These are phyloP conservation scores for Penicillium freii DNA, from an alignment of 2,329 filamentous ascomycete genomes.

Conservation along the genomic window DNA sequence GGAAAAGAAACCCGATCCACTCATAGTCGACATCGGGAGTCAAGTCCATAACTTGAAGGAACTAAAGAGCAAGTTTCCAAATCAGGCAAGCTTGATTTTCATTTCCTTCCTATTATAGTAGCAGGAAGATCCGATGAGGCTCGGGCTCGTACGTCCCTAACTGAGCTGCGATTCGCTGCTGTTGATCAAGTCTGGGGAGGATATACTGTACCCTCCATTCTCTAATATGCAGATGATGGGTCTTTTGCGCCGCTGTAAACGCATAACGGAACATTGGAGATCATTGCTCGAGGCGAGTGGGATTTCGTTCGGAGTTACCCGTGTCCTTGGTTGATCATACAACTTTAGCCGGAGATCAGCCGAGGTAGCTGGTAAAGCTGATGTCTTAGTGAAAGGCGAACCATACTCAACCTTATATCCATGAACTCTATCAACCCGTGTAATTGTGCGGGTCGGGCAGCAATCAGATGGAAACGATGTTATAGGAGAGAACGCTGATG, in stretches of 20 bases:
- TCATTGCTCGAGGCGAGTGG: background rate
- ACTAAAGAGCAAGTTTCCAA: too few relatives aligned
- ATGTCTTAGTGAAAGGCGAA: too few relatives aligned
- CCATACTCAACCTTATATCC: background rate
- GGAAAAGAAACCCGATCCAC: constrained; percentile 3
- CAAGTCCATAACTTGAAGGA: constrained; percentile 2
- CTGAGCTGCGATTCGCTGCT: background rate
- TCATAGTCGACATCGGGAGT: constrained; percentile 4
- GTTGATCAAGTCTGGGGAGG: background rate
- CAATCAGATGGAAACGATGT: background rate
- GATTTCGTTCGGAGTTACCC: too few relatives aligned
- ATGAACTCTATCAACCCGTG: background rate
- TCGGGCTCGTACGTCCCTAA: background rate
- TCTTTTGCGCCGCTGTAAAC: background rate
- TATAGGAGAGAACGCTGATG: background rate
- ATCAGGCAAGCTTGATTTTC: background rate
- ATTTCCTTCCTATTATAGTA: background rate
- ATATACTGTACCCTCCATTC: background rate
- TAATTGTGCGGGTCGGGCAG: background rate
- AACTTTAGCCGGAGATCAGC: background rate
- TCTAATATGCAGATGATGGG: background rate
- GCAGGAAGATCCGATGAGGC: background rate
- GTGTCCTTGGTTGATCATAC: background rate
- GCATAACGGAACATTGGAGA: too few relatives aligned
- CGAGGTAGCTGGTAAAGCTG: too few relatives aligned